phyloP scores from a whole-genome alignment of 805 yeast species.

The Komagataella ulmi region DNA sequence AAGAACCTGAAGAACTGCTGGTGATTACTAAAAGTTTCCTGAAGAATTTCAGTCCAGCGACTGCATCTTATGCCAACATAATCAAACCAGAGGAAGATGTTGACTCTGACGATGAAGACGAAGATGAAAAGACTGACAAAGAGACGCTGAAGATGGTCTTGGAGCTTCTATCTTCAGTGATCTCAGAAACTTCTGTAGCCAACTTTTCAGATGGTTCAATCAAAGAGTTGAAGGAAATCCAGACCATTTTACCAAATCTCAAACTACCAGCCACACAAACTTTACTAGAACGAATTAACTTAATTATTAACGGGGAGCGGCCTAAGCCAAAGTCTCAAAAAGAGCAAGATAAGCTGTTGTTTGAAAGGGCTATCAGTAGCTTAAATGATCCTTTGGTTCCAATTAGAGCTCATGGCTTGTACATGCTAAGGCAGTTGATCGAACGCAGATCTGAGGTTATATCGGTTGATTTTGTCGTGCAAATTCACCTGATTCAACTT shows the following conservation, averaged over 20 bases:
- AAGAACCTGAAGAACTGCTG: constrained; percentile 44
- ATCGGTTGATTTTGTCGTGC: constrained; percentile 37
- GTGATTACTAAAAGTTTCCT: neutral
- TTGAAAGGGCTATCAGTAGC: constrained; percentile 50
- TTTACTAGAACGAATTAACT: constrained; percentile 17
- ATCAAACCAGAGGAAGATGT: constrained; percentile 11
- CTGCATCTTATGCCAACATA: neutral
- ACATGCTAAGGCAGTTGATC: constrained; percentile 42
- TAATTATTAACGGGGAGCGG: constrained; percentile 15
- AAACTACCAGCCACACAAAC: constrained; percentile 11
- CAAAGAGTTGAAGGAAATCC: constrained; percentile 6
- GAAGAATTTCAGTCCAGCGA: constrained; percentile 3
- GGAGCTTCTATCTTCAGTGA: constrained; percentile 22
- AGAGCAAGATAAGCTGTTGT: constrained; percentile 22
- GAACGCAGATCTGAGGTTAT: constrained; percentile 36
- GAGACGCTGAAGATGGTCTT: constrained; percentile 21
- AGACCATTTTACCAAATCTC: constrained; percentile 1
- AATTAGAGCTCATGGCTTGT: constrained; percentile 75
- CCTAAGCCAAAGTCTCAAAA: constrained; percentile 7
- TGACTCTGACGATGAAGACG: constrained; percentile 28
- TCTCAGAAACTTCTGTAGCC: constrained; percentile 14
- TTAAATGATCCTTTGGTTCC: constrained; percentile 75
- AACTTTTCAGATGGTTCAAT: constrained; percentile 1
- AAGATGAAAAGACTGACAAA: constrained; percentile 13
- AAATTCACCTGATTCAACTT: constrained; percentile 50